These are phyloP conservation scores for Leccinum imitatum DNA, from an alignment of 768 basidiomycete genomes.

Conservation along the genomic window DNA sequence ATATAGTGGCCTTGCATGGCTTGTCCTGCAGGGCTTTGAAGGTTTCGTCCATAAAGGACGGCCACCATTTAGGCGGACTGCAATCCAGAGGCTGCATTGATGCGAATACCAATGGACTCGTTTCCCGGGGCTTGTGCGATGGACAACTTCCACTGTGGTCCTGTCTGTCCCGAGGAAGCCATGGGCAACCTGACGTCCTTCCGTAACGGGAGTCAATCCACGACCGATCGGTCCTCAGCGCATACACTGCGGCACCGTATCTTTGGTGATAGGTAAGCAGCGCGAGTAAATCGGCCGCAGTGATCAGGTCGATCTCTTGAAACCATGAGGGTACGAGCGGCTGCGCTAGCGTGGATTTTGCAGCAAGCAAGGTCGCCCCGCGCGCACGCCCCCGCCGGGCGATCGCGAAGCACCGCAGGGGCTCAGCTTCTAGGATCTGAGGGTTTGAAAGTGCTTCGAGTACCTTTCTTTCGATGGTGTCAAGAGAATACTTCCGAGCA, in stretches of 20 bases:
- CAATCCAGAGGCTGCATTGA: no score
- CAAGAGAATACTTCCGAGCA: conserved; percentile 18
- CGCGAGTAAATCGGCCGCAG: conserved; percentile 25
- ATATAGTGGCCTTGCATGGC: no score
- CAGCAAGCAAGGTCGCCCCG: conserved; percentile 28
- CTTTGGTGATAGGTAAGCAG: conserved; percentile 22
- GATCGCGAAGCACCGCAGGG: conserved; percentile 34
- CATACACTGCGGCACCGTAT: conserved; percentile 14
- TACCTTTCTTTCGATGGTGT: conserved; percentile 16
- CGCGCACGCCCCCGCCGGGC: conserved; percentile 25
- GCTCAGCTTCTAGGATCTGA: conserved; percentile 15
- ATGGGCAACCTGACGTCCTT: neutral
- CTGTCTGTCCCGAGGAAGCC: neutral
- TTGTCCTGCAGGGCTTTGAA: no score
- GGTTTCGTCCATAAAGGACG: no score
- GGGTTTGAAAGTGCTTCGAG: conserved; percentile 23
- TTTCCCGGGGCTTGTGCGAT: no score
- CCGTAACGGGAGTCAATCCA: conserved; percentile 19
- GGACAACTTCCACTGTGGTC: neutral
- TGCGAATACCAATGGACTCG: no score
- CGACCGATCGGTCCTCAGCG: neutral
- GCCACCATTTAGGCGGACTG: no score
- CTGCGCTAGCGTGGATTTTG: conserved; percentile 27
- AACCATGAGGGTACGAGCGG: conserved; percentile 24
- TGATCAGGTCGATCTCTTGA: conserved; percentile 29